Percentiles rank a stretch among this genome's conserved stretches.
phyloP scores from a whole-genome alignment of 2,329 filamentous ascomycete genomes.

The Fusarium incarnatum region DNA sequence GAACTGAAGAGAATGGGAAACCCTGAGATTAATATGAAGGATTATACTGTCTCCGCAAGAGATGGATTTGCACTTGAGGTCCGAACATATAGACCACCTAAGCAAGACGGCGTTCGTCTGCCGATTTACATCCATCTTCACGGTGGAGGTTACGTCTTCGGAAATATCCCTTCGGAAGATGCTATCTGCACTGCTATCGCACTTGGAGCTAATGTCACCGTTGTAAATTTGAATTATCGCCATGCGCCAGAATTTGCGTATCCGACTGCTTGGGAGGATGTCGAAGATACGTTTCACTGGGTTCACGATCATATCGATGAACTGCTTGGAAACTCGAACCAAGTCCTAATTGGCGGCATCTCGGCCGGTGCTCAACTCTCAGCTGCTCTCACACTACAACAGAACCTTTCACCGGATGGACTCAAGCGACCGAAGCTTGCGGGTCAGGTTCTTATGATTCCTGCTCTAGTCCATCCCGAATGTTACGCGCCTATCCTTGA shows the following conservation, averaged over 20 bases:
- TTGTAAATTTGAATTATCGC: constrained; percentile 68
- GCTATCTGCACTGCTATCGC: constrained; percentile 62
- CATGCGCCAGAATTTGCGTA: constrained; percentile 66
- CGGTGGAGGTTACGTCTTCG: constrained; percentile 68
- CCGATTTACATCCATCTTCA: constrained; percentile 66
- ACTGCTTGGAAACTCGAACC: constrained; percentile 4
- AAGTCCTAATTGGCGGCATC: constrained; percentile 61
- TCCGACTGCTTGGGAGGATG: constrained; percentile 65
- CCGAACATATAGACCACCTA: constrained; percentile 37
- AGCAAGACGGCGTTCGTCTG: constrained; percentile 50
- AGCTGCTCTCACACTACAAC: constrained; percentile 54
- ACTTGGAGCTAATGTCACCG: constrained; percentile 54
- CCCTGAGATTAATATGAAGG: constrained; percentile 36
- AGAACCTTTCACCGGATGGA: constrained; percentile 47
- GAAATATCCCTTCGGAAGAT: constrained; percentile 65
- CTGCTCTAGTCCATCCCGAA: constrained; percentile 51
- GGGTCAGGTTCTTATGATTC: constrained; percentile 65
- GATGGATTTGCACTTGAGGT: constrained; percentile 36
- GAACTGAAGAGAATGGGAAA: constrained; percentile 20
- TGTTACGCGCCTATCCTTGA: constrained; percentile 47
- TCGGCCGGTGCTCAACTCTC: constrained; percentile 61
- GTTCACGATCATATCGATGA: constrained; percentile 51
- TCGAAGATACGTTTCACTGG: constrained; percentile 67
- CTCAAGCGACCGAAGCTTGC: constrained; percentile 50
- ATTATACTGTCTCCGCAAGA: constrained; percentile 45